Conservation (phyloP, 345 rosid species). For the Hibiscus mutabilis region DNA sequence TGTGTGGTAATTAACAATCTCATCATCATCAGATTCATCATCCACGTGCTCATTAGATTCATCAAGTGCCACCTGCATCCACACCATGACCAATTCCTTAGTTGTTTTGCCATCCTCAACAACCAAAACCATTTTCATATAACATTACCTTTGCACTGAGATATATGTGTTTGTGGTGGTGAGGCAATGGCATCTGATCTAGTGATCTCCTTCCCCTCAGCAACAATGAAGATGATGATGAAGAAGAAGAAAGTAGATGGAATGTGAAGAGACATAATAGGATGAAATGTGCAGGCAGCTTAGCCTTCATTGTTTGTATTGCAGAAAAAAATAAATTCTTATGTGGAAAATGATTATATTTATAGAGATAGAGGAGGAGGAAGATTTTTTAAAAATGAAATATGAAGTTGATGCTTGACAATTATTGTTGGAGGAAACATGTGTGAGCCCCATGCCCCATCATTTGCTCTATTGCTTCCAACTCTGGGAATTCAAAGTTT, state of each 20-base stretch:
- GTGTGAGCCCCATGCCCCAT: conserved; percentile 7
- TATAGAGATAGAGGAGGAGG: neutral
- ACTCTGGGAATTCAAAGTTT: neutral
- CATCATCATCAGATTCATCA: conserved; percentile 19
- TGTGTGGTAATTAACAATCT: conserved; percentile 27
- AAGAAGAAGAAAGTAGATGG: conserved; percentile 12
- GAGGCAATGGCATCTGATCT: conserved; percentile 12
- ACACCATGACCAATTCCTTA: conserved; percentile 3
- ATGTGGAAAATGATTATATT: neutral
- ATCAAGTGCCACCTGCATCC: conserved; percentile 20
- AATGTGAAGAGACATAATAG: conserved; percentile 16
- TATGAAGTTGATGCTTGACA: neutral
- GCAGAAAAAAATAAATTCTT: neutral
- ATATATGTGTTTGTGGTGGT: neutral
- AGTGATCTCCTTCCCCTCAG: conserved; percentile 19
- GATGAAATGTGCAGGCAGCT: conserved; percentile 7
- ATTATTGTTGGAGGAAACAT: conserved; percentile 26
- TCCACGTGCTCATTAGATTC: conserved; percentile 6
- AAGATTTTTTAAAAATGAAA: neutral
- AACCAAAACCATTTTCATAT: neutral
- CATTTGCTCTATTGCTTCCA: neutral
- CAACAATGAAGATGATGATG: neutral
- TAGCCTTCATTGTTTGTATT: conserved; percentile 21
- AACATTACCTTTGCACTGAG: conserved; percentile 16
- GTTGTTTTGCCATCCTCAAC: neutral